phyloP scores from a whole-genome alignment of 2,329 filamentous ascomycete genomes.

The Calonectria pseudoreteaudii region DNA sequence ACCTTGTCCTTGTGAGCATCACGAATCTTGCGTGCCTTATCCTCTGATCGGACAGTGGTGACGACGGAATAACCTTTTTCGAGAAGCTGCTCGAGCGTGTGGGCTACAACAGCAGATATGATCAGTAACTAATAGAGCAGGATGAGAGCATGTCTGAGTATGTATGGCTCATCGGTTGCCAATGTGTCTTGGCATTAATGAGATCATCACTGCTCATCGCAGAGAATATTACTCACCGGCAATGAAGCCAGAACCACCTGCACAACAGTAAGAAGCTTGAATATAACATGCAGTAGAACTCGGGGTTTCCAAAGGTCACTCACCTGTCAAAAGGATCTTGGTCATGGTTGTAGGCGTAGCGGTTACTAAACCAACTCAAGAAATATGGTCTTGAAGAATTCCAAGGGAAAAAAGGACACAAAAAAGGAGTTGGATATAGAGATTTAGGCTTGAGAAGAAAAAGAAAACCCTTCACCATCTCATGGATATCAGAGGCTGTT shows the following conservation, averaged over 20 bases:
- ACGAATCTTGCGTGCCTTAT: slow-evolving; percentile 65
- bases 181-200: neutral
- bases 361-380: neutral
- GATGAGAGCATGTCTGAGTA: no score
- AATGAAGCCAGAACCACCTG: slow-evolving; percentile 51
- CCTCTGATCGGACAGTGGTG: slow-evolving; percentile 67
- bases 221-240: slow-evolving; percentile 41
- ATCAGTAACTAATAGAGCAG: slow-evolving; percentile 1
- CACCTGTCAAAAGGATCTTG: slow-evolving; percentile 49
- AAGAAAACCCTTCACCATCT: neutral
- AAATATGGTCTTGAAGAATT: neutral
- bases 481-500: slow-evolving; percentile 18
- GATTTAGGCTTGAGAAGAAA: neutral
- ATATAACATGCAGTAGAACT: neutral
- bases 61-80: slow-evolving; percentile 63
- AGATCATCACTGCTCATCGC: no score
- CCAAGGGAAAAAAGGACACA: no score
- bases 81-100: slow-evolving; percentile 67
- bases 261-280: slow-evolving; percentile 21
- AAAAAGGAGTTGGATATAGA: neutral
- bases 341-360: slow-evolving; percentile 38
- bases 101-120: slow-evolving; percentile 51
- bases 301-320: neutral
- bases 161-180: neutral
- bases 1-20: slow-evolving; percentile 56